Evolutionary conservation across 345 rosid species (phyloP), one percentile per base, ranked within the genome.

Genomic region (Eucalyptus pauciflora): DNA sequence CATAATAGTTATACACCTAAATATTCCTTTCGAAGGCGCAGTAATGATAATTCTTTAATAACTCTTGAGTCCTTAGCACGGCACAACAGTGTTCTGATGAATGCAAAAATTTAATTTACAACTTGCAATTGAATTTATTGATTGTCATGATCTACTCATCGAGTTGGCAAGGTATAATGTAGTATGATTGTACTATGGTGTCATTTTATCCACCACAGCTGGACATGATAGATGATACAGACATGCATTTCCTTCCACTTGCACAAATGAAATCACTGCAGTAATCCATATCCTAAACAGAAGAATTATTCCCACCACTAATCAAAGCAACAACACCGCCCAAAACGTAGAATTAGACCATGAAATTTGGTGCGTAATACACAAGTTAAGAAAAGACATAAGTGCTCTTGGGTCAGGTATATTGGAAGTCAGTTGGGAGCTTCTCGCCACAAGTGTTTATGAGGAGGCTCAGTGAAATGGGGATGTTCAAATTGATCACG

Each of bases 351-450:
- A n/a, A 41, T 41, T 3, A 41, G 43, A 76, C 83, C 8, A 20
- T 76, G 27, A 18, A 76, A 76, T 76, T 76, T 11, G 27, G 14
- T 76, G 27, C 48, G 48, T 5, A 76, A 69, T 4, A 33, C 24
- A 33, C 80, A 33, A 69, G 45, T 69, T 17, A 69, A 17, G 45
- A 69, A 17, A 69, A 69, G 43, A 31, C 24, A 17, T 8, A 69
- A 33, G 24, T 33, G 25, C 45, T 17, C 80, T 87, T 20, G 50
- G 79, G 46, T 93, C 86, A 93, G 27, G 95, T 93, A 89, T 94
- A 95, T 76, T 92, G 90, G 88, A 94, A 96, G 87, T 93, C 95
- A 86, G 98, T 94, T 10, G 97, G 97, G n/a, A 95, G 94, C 64
- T 90, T 87, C 92, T 94, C 94, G 85, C 96, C 95, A 50, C 96